Percentiles rank a stretch among this genome's conserved stretches.
Evolutionary conservation across 208 protist species (phyloP).

Genomic region (Strigomonas culicis): DNA sequence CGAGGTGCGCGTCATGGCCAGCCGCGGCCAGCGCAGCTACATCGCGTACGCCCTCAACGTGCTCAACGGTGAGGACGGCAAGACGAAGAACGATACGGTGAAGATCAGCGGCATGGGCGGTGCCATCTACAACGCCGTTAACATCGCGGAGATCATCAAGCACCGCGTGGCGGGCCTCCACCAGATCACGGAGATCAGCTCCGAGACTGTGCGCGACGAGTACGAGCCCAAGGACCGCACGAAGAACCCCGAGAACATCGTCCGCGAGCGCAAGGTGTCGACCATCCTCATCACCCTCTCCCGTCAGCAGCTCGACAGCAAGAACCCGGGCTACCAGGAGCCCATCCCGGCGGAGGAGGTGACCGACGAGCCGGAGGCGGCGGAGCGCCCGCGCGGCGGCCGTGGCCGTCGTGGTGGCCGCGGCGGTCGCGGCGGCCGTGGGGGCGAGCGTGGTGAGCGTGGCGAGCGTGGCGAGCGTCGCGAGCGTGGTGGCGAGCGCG

Average conservation of each 20-base stretch:
- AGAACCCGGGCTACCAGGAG: constrained; percentile 87
- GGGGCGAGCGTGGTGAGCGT: neutral
- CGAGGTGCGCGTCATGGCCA: constrained; percentile 83
- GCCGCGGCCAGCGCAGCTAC: constrained; percentile 80
- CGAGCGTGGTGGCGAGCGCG: constrained; percentile 17
- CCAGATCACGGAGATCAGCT: constrained; percentile 87
- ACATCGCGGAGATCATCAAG: constrained; percentile 93
- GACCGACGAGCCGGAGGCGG: constrained; percentile 70
- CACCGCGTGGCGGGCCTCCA: constrained; percentile 87
- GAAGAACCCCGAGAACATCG: constrained; percentile 62
- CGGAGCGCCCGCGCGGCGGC: constrained; percentile 25
- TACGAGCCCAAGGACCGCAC: constrained; percentile 79
- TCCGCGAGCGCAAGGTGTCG: constrained; percentile 80
- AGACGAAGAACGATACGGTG: constrained; percentile 79
- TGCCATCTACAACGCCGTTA: constrained; percentile 90
- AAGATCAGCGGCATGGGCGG: constrained; percentile 89
- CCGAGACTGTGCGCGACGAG: constrained; percentile 81
- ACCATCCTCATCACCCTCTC: constrained; percentile 90
- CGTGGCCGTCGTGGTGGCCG: constrained; percentile 34
- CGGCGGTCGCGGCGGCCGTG: constrained; percentile 23
- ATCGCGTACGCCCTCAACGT: constrained; percentile 87
- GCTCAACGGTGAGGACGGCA: constrained; percentile 79
- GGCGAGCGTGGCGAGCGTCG: constrained; percentile 24
- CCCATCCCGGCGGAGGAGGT: constrained; percentile 88
- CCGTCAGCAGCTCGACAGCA: constrained; percentile 73